phyloP scores from a whole-genome alignment of 257 asterid species.

The Solanum piurae region DNA sequence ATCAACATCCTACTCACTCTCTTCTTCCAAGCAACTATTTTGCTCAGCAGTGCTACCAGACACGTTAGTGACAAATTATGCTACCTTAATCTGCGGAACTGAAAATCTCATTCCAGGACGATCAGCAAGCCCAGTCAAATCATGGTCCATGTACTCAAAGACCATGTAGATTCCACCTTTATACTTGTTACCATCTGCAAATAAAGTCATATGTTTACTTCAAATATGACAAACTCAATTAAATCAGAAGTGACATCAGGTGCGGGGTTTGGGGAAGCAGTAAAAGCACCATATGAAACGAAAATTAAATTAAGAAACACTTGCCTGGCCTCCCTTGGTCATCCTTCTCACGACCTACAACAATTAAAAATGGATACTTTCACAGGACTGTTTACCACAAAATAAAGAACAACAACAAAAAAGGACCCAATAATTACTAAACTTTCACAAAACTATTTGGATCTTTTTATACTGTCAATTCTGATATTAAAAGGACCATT shows the following conservation, averaged over 20 bases:
- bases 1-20: background rate
- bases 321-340: constrained; percentile 63
- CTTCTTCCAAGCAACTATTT: background rate
- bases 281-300: background rate
- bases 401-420: background rate
- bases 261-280: background rate
- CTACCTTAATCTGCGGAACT: constrained; percentile 88
- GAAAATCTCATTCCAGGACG: constrained; percentile 96
- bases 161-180: constrained; percentile 95
- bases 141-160: constrained; percentile 98
- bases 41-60: background rate
- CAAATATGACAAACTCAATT: background rate
- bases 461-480: background rate
- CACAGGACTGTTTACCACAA: background rate
- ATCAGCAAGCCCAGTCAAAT: constrained; percentile 94
- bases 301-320: background rate
- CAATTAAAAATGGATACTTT: background rate
- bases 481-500: background rate
- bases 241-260: background rate
- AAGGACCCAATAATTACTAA: background rate
- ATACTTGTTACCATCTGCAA: constrained; percentile 68
- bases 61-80: constrained; percentile 2
- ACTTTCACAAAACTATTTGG: background rate
- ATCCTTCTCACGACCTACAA: constrained; percentile 60
- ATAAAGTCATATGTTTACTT: background rate